Evolutionary conservation across 202 grass and related monocot genomes (phyloP).

Genomic region (Miscanthus sacchariflorus): DNA sequence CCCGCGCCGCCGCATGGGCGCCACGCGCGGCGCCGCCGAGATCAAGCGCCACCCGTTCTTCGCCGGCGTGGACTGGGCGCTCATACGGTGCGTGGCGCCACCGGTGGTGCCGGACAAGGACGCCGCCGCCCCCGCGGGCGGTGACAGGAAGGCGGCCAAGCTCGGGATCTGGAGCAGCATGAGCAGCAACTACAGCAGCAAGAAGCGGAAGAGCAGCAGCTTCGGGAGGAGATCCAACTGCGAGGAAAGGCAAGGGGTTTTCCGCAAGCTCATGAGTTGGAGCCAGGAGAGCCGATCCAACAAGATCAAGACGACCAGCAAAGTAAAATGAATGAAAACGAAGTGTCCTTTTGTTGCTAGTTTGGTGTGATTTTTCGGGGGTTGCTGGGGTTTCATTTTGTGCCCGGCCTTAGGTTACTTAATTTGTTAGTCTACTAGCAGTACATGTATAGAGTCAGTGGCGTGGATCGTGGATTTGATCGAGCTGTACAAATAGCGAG

Average conservation of each 20-base stretch:
- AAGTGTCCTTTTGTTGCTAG: neutral
- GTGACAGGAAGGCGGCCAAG: constrained; percentile 42
- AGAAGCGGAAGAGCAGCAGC: constrained; percentile 49
- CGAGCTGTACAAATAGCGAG: constrained; percentile 60
- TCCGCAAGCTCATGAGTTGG: constrained; percentile 59
- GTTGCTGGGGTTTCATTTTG: neutral
- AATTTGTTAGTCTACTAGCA: neutral
- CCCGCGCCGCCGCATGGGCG: constrained; percentile 73
- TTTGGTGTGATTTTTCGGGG: neutral
- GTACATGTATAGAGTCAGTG: constrained; percentile 37
- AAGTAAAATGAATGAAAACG: constrained; percentile 13
- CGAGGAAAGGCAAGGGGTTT: constrained; percentile 58
- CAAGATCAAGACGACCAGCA: constrained; percentile 45
- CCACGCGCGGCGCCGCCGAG: constrained; percentile 73
- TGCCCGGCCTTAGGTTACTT: constrained; percentile 32
- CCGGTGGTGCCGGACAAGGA: constrained; percentile 68
- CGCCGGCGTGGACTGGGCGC: constrained; percentile 76
- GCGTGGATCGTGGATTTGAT: constrained; percentile 19
- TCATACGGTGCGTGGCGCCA: constrained; percentile 79
- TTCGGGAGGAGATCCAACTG: constrained; percentile 46
- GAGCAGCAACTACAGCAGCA: constrained; percentile 40
- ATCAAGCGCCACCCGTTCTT: constrained; percentile 94
- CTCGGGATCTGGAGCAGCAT: constrained; percentile 75
- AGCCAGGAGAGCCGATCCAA: constrained; percentile 44
- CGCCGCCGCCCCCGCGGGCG: constrained; percentile 19